Evolutionary conservation across 2,329 filamentous ascomycete genomes (phyloP), one percentile per base, ranked within the genome.

Genomic region (Aspergillus sergii): DNA sequence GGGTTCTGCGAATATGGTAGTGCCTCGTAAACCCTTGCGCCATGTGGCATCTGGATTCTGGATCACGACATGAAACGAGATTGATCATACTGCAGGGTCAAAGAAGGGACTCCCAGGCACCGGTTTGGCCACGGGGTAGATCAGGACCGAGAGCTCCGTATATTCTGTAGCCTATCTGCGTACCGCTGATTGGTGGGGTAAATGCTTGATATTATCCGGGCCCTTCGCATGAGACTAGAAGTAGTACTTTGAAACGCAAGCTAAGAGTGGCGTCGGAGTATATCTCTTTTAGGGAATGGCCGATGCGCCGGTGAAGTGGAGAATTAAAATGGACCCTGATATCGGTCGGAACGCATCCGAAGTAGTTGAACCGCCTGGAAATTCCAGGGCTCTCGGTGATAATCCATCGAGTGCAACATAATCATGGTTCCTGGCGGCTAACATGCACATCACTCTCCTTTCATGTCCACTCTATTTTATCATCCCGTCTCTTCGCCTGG

Each of bases 251-350:
- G 48, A 51, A 51, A 51, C 48, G 48, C 23, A 28, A 41, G 12
- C 26, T 30, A 26, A 4, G 12, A 4, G 46, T 58, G 56, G 39
- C 41, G 30, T 45, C 56, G 56, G 57, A 51, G 45, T 7, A 51
- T 21, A 26, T 59, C 57, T 59, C 26, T 32, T 53, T 39, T 41
- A 21, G 39, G 57, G 19, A 39, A 53, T 43, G 39, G 57, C 45
- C 32, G 57, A 58, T 50, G 43, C 39, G 41, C 30, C 43, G 57
- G 16, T 19, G 14, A 34, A 59, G 57, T 59, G 57, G 57, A 53
- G 57, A 51, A 46, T 5, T 21, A 32, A 32, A 32, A 51, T 41
- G 48, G 30, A 34, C 30, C 28, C 43, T 59, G 45, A 50, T 48
- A 50, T 48, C 46, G 21, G 32, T 21, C 57, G 57, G 57, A 51